These are phyloP conservation scores for Lachancea nothofagi DNA, from an alignment of 805 yeast genomes.

Conservation along the genomic window DNA sequence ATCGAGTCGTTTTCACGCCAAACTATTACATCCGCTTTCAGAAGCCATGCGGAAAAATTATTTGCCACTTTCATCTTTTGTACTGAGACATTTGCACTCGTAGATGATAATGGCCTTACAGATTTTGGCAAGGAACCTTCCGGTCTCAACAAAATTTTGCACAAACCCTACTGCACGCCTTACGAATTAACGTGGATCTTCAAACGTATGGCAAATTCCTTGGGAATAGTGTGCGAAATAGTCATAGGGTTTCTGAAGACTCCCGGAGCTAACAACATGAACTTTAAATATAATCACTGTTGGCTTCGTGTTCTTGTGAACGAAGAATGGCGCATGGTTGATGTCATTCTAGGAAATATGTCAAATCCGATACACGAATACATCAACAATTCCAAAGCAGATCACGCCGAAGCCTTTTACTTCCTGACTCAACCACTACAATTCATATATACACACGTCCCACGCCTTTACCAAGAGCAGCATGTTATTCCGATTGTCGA, in stretches of 20 bases:
- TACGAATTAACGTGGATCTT: conserved; percentile 75
- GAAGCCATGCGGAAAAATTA: conserved; percentile 51
- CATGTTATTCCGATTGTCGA: conserved; percentile 83
- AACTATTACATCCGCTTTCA: conserved; percentile 48
- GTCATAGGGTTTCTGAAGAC: conserved; percentile 79
- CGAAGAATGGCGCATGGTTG: conserved; percentile 76
- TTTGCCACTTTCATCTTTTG: conserved; percentile 62
- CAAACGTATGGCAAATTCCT: conserved; percentile 60
- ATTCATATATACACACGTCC: conserved; percentile 80
- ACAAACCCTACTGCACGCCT: conserved; percentile 50
- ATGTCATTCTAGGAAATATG: conserved; percentile 58
- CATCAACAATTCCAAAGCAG: conserved; percentile 30
- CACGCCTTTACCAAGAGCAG: conserved; percentile 71
- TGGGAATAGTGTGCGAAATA: conserved; percentile 69
- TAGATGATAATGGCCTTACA: conserved; percentile 34
- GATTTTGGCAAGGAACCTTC: conserved; percentile 36
- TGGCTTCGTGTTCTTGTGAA: conserved; percentile 81
- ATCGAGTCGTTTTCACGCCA: conserved; percentile 51
- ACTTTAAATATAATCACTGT: conserved; percentile 63
- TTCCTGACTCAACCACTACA: conserved; percentile 74
- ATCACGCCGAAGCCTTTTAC: conserved; percentile 47
- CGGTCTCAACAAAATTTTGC: conserved; percentile 39
- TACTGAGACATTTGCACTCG: conserved; percentile 50
- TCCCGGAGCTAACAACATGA: conserved; percentile 51
- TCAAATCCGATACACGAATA: conserved; percentile 47